Evolutionary conservation across 2,329 filamentous ascomycete species (phyloP).

Genomic region (Aspergillus texensis): DNA sequence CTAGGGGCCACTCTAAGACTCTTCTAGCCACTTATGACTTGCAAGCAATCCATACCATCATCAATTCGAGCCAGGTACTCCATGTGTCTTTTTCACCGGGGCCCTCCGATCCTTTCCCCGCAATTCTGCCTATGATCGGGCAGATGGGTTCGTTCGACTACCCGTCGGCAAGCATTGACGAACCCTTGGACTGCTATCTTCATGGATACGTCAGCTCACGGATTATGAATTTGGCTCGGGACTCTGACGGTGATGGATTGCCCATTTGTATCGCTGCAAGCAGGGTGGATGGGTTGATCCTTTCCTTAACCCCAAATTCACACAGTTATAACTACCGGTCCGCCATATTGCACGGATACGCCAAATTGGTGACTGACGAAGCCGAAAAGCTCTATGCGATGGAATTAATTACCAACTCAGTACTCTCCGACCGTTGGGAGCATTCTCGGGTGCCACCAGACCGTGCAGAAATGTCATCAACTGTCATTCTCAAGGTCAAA

Average conservation of each 20-base stretch:
- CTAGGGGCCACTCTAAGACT: background rate
- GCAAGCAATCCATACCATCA: constrained; percentile 71
- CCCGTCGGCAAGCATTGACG: constrained; percentile 62
- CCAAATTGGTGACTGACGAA: constrained; percentile 64
- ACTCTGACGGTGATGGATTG: constrained; percentile 55
- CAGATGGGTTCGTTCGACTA: constrained; percentile 73
- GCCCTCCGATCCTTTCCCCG: constrained; percentile 68
- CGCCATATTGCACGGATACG: constrained; percentile 75
- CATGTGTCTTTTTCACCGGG: constrained; percentile 76
- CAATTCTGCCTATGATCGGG: constrained; percentile 82
- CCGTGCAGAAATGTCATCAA: constrained; percentile 72
- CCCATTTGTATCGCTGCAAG: constrained; percentile 74
- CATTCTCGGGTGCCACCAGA: constrained; percentile 71
- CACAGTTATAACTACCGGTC: constrained; percentile 89
- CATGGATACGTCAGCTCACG: constrained; percentile 83
- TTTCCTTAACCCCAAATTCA: constrained; percentile 76
- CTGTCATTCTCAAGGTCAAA: constrained; percentile 69
- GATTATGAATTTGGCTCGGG: constrained; percentile 67
- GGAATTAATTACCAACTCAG: constrained; percentile 73
- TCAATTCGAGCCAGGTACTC: constrained; percentile 73
- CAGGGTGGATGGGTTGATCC: constrained; percentile 76
- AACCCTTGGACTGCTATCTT: constrained; percentile 75
- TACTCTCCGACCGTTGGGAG: constrained; percentile 70
- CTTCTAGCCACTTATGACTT: constrained; percentile 70
- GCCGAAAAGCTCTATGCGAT: constrained; percentile 79